phyloP scores from a whole-genome alignment of 1,139 yeast species.

The Candida sojae region DNA sequence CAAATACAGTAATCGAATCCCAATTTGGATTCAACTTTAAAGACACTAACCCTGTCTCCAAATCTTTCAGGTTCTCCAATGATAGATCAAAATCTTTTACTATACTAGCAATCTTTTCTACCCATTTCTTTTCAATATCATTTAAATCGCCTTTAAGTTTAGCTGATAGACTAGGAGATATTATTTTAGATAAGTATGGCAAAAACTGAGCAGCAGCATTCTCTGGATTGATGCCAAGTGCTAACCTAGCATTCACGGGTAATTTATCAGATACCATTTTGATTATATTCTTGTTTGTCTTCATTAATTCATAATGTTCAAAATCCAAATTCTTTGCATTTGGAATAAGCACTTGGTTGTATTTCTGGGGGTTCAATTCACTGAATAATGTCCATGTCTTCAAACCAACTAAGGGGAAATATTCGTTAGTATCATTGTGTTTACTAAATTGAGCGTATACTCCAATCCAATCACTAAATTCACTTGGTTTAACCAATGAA shows the following conservation, averaged over 20 bases:
- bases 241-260: slow-evolving; percentile 28
- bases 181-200: slow-evolving; percentile 48
- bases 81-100: slow-evolving; percentile 28
- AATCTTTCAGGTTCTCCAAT: slow-evolving; percentile 36
- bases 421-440: slow-evolving; percentile 48
- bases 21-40: slow-evolving; percentile 39
- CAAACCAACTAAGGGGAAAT: slow-evolving; percentile 58
- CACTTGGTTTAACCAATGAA: slow-evolving; percentile 59
- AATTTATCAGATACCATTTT: slow-evolving; percentile 26
- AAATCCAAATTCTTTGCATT: slow-evolving; percentile 46
- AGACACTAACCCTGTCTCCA: slow-evolving; percentile 30
- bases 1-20: slow-evolving; percentile 33
- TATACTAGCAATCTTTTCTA: slow-evolving; percentile 32
- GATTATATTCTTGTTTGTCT: slow-evolving; percentile 29
- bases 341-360: slow-evolving; percentile 30
- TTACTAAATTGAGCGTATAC: slow-evolving; percentile 61
- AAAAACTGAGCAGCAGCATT: slow-evolving; percentile 32
- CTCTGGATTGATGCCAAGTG: slow-evolving; percentile 33
- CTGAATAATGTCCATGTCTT: slow-evolving; percentile 69
- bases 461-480: slow-evolving; percentile 74
- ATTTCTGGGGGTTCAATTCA: slow-evolving; percentile 49
- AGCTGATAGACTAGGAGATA: slow-evolving; percentile 43
- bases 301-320: slow-evolving; percentile 35
- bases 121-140: slow-evolving; percentile 24
- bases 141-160: slow-evolving; percentile 27